Base-by-base conservation (phyloP, 768 basidiomycete species). In the Floccularia luteovirens region DNA sequence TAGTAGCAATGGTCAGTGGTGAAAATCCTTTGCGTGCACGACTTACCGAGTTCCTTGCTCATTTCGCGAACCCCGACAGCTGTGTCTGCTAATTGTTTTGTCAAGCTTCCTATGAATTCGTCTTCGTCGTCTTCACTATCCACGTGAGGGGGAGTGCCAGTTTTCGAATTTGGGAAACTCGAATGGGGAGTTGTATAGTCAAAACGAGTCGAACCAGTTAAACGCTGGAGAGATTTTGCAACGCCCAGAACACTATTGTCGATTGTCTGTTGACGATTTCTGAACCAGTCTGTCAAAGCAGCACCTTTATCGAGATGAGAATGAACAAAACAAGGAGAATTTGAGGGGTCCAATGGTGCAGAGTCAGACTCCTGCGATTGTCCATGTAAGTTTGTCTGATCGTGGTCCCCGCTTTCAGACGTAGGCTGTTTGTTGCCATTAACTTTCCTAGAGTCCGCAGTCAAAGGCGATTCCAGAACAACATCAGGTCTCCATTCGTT, bases 51-150 rank as follows among this genome's bases (percentile, higher is more conserved):
- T 59, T 94, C 90, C 61, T 94, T 94, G 77, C 91, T 94, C 91
- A 97, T 93, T 63, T 99, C 96, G 35, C 96, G 75, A 8, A 99
- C 96, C 27, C 91, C 87, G 10, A 91, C 89, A 13, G 96, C 96
- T 14, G 96, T 99, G 65, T 94, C 94, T 5, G 94, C 96, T 11
- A 99, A 72, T 50, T 92, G 90, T 55, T 77, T 83, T 4, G 96
- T 98, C 52, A 98, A 61, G 56, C 82, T 93, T 31, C 76, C 74
- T 1, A 74, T 75, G 45, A 77, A 79, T 32, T 80, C 82, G 17
- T 87, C 81, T 21, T 83, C 80, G 22, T 79, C 81, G 34, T 72
- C 74, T 48, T 67, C 61, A 45, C 55, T 56, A 41, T 58, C 57
- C 41, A 52, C 49, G 12, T 50, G 52, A 22, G 54, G 52, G 30